Evolutionary conservation across 805 yeast species (phyloP).

Genomic region (Kazachstania psychrophila): DNA sequence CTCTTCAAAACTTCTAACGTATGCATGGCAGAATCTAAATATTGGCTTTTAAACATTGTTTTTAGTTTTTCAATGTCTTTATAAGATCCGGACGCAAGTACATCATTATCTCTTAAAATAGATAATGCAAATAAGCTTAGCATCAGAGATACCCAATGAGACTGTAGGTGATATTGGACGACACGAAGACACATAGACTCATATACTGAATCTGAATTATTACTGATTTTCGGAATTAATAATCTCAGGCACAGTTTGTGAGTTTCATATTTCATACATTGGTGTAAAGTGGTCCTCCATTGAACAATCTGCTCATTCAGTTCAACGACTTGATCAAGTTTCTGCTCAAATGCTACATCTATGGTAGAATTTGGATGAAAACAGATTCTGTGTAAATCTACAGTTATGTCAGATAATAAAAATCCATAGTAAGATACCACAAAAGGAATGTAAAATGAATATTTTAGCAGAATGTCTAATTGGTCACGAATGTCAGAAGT

Average conservation of each 20-base stretch:
- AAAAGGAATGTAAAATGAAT: neutral
- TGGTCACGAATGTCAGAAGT: neutral
- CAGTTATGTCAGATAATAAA: neutral
- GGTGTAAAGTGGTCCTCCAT: conserved; percentile 11
- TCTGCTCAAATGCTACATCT: neutral
- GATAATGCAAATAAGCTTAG: conserved; percentile 10
- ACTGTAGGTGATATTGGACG: conserved; percentile 9
- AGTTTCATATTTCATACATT: conserved; percentile 7
- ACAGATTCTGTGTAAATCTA: neutral
- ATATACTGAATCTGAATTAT: too few relatives aligned
- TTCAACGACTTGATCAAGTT: neutral
- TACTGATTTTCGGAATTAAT: too few relatives aligned
- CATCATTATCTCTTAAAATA: conserved; percentile 12
- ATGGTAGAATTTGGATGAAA: conserved; percentile 1
- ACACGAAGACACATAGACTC: conserved; percentile 8
- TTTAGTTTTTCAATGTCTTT: conserved; percentile 1
- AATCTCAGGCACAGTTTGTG: conserved; percentile 8
- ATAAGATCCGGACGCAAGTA: conserved; percentile 1
- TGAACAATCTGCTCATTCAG: conserved; percentile 4
- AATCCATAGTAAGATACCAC: neutral
- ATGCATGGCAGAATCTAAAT: conserved; percentile 7
- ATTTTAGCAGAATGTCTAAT: neutral
- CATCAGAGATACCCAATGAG: conserved; percentile 5
- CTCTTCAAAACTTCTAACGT: conserved; percentile 14
- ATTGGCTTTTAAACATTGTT: conserved; percentile 4